Evolutionary conservation across 2,329 filamentous ascomycete species (phyloP).

Genomic region (Fusarium pseudograminearum): DNA sequence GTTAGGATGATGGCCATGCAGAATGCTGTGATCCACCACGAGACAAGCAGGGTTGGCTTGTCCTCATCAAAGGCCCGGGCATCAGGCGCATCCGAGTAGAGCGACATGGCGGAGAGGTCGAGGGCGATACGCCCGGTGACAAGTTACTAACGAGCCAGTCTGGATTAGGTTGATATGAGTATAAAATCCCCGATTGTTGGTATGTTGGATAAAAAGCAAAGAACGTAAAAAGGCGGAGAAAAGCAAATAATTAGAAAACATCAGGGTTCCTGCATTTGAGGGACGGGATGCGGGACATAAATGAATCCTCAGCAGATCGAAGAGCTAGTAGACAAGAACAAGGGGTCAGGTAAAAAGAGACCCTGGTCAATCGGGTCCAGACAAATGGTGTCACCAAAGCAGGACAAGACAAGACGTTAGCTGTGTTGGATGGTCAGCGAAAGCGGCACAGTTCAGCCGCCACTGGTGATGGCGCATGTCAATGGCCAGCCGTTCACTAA

Average conservation of each 20-base stretch:
- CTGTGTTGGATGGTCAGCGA: conserved; percentile 13
- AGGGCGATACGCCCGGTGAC: conserved; percentile 29
- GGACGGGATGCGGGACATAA: conserved; percentile 30
- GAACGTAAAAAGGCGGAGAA: not conserved
- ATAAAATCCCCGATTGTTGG: not conserved
- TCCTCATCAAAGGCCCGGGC: conserved; percentile 62
- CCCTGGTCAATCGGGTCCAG: conserved; percentile 26
- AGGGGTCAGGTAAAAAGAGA: conserved; percentile 3
- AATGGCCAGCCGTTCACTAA: conserved; percentile 9
- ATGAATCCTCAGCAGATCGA: conserved; percentile 6
- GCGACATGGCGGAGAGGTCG: conserved; percentile 57
- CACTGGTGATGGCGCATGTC: conserved; percentile 21
- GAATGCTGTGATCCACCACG: conserved; percentile 91
- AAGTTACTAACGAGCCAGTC: conserved; percentile 2
- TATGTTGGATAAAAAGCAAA: not conserved
- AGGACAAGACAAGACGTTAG: conserved; percentile 1
- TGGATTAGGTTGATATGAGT: not conserved
- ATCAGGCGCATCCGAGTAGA: conserved; percentile 66
- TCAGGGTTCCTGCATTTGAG: conserved; percentile 7
- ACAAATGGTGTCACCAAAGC: conserved; percentile 14
- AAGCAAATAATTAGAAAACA: conserved; percentile 13
- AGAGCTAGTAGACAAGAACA: not conserved
- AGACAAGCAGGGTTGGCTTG: conserved; percentile 88
- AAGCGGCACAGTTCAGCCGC: conserved; percentile 29
- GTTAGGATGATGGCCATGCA: conserved; percentile 83